phyloP scores from a whole-genome alignment of 768 basidiomycete genomes.

The Hebeloma cylindrosporum region DNA sequence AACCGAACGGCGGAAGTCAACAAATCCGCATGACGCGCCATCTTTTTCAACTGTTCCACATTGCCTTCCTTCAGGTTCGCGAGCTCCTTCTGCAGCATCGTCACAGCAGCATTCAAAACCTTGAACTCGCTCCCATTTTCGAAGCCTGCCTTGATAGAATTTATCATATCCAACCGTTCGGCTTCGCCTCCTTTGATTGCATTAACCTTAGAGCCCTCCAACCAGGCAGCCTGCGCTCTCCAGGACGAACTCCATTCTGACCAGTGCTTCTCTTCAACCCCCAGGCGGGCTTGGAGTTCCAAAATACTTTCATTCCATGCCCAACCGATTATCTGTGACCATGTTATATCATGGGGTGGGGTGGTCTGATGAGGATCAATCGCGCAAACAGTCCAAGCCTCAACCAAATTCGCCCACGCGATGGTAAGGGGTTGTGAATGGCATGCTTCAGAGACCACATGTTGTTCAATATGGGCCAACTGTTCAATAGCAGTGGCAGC shows the following conservation, averaged over 20 bases:
- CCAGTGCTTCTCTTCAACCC: conserved; percentile 32
- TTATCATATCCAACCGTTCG: conserved; percentile 50
- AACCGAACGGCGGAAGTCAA: conserved; percentile 56
- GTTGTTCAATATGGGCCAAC: conserved; percentile 51
- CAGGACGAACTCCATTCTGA: conserved; percentile 50
- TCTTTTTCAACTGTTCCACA: conserved; percentile 21
- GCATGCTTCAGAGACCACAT: conserved; percentile 40
- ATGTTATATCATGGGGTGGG: conserved; percentile 83
- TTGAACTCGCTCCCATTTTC: conserved; percentile 34
- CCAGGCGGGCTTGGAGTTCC: conserved; percentile 37
- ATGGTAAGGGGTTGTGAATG: conserved; percentile 35
- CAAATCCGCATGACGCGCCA: conserved; percentile 36
- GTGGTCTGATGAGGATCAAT: conserved; percentile 89
- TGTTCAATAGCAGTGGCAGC: conserved; percentile 62
- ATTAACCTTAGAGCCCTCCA: conserved; percentile 78
- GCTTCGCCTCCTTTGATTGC: conserved; percentile 60
- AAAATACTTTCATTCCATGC: conserved; percentile 65
- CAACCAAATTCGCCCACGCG: conserved; percentile 61
- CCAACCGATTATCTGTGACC: conserved; percentile 85
- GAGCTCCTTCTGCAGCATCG: conserved; percentile 33
- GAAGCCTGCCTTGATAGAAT: conserved; percentile 41
- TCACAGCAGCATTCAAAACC: conserved; percentile 38
- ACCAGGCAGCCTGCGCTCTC: conserved; percentile 61
- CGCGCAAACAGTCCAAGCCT: conserved; percentile 79
- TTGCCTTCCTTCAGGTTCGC: conserved; percentile 18